phyloP scores from a whole-genome alignment of 2,329 filamentous ascomycete species.

The Calonectria leucothoes region DNA sequence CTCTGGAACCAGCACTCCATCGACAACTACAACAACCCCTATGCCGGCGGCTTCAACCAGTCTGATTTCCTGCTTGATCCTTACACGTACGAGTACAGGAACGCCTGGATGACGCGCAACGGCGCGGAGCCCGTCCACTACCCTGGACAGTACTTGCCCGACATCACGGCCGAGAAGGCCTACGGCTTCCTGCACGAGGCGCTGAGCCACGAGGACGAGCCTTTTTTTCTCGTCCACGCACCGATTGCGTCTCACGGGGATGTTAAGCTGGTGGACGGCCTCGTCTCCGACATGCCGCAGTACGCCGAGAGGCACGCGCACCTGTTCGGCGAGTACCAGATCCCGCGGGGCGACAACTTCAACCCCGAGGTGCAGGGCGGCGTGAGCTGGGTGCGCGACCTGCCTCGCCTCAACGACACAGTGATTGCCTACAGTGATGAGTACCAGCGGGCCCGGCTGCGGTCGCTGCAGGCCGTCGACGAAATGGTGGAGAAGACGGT shows the following conservation, averaged over 20 bases:
- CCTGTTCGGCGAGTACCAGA: conserved; percentile 67
- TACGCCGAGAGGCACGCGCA: conserved; percentile 66
- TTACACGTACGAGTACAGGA: conserved; percentile 75
- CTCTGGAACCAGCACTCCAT: conserved; percentile 73
- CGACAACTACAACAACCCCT: conserved; percentile 69
- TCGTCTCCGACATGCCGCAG: conserved; percentile 2
- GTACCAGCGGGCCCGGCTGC: conserved; percentile 54
- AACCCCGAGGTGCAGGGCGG: conserved; percentile 63
- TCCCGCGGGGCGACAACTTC: conserved; percentile 74
- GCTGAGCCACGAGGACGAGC: conserved; percentile 51
- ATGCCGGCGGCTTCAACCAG: conserved; percentile 65
- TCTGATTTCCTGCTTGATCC: conserved; percentile 72
- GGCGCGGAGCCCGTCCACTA: conserved; percentile 63
- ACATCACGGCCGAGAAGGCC: conserved; percentile 63
- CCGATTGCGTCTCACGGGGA: conserved; percentile 54
- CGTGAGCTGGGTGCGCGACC: conserved; percentile 56
- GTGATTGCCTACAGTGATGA: conserved; percentile 49
- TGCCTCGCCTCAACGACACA: conserved; percentile 47
- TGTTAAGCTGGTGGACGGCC: conserved; percentile 18
- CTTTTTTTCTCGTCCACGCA: conserved; percentile 68
- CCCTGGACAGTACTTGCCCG: conserved; percentile 63
- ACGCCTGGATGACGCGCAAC: conserved; percentile 73
- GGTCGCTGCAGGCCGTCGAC: conserved; percentile 56
- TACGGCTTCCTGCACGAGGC: conserved; percentile 65
- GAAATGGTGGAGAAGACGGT: conserved; percentile 56